Conservation (phyloP, 495 filamentous ascomycete genomes). For the Bacidia rubella region DNA sequence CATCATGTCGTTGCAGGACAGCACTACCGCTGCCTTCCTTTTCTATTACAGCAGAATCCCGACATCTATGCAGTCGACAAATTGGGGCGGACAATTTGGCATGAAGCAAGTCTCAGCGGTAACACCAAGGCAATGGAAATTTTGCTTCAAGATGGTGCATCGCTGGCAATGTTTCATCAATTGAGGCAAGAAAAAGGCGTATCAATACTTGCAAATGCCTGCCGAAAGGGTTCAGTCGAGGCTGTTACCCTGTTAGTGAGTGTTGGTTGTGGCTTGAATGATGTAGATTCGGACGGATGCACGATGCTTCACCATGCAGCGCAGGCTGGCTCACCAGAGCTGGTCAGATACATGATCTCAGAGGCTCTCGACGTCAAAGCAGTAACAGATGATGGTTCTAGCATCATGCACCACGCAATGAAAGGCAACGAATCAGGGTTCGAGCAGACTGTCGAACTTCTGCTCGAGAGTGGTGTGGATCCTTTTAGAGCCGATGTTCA, state of each 20-base stretch:
- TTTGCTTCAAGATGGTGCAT: neutral
- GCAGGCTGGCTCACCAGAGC: neutral
- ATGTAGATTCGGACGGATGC: neutral
- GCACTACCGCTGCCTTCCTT: neutral
- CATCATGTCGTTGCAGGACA: neutral
- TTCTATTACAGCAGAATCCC: neutral
- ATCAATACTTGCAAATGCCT: neutral
- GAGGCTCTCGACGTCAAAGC: neutral
- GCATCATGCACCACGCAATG: neutral
- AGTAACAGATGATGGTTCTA: neutral
- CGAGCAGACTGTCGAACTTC: constrained; percentile 5
- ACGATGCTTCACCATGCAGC: constrained; percentile 4
- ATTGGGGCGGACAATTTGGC: neutral
- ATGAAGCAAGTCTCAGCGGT: neutral
- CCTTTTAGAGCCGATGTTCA: constrained; percentile 3
- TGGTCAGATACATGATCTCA: neutral
- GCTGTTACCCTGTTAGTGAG: constrained; percentile 3
- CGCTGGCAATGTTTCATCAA: neutral
- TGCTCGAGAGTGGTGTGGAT: constrained; percentile 11
- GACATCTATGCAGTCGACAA: neutral
- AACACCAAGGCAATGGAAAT: neutral
- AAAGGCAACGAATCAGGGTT: neutral
- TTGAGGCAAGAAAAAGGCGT: neutral
- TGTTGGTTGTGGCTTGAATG: constrained; percentile 1
- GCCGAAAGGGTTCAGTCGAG: neutral